These are phyloP conservation scores for Hysterium pulicare DNA, from an alignment of 2,329 filamentous ascomycete species.

Conservation along the genomic window DNA sequence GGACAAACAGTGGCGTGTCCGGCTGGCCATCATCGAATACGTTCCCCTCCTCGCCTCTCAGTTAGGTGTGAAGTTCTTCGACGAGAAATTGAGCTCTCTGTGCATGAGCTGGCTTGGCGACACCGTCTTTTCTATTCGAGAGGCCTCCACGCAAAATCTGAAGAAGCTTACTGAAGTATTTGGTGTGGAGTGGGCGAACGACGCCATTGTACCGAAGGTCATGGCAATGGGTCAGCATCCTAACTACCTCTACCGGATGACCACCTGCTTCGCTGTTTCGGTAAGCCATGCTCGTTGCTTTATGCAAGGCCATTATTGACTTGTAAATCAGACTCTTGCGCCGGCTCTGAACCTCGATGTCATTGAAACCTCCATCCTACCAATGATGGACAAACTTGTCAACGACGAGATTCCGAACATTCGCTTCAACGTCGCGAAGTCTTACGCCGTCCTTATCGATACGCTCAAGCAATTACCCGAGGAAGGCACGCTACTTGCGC, in stretches of 20 bases:
- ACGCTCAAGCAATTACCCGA: constrained; percentile 90
- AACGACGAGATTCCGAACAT: constrained; percentile 97
- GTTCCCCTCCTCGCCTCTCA: constrained; percentile 94
- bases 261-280: constrained; percentile 97
- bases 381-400: constrained; percentile 93
- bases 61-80: constrained; percentile 94
- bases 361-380: constrained; percentile 87
- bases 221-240: constrained; percentile 97
- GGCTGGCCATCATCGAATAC: constrained; percentile 98
- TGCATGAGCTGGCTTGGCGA: constrained; percentile 99
- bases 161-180: constrained; percentile 99
- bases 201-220: constrained; percentile 97
- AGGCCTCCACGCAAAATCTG: constrained; percentile 94
- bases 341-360: constrained; percentile 91
- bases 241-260: constrained; percentile 99
- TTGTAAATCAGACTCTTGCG: constrained; percentile 92
- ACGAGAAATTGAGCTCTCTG: constrained; percentile 89
- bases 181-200: constrained; percentile 94
- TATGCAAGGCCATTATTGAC: too few species aligned
- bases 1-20: constrained; percentile 98
- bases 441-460: constrained; percentile 83
- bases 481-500: constrained; percentile 76
- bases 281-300: constrained; percentile 58
- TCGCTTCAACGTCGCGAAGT: constrained; percentile 98
- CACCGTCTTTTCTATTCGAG: constrained; percentile 96